Evolutionary conservation across 441 rosid genomes (phyloP).

Genomic region (Manihot esculenta): DNA sequence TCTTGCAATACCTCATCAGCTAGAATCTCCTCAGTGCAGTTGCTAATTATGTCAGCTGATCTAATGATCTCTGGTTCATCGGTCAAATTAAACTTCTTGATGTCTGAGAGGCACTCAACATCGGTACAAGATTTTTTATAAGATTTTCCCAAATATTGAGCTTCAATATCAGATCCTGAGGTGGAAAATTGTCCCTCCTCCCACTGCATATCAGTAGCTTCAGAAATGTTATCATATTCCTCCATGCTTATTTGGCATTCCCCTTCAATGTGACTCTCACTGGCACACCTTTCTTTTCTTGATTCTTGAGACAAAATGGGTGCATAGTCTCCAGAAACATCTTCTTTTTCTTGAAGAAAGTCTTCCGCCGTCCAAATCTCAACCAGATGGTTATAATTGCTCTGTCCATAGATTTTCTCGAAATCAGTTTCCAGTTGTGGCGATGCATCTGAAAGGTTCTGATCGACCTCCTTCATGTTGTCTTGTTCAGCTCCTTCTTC

Average conservation of each 20-base stretch:
- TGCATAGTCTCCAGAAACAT: slow-evolving; percentile 18
- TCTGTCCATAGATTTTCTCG: slow-evolving; percentile 24
- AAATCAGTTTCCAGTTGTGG: slow-evolving; percentile 41
- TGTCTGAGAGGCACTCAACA: slow-evolving; percentile 24
- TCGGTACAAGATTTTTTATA: slow-evolving; percentile 20
- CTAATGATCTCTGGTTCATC: slow-evolving; percentile 19
- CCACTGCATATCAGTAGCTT: slow-evolving; percentile 50
- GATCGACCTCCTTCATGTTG: slow-evolving; percentile 25
- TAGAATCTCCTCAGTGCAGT: slow-evolving; percentile 31
- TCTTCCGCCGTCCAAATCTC: slow-evolving; percentile 1
- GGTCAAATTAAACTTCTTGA: slow-evolving; percentile 21
- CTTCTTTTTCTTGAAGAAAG: slow-evolving; percentile 16
- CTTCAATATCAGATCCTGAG: slow-evolving; percentile 26
- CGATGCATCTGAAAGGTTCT: slow-evolving; percentile 37
- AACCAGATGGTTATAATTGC: slow-evolving; percentile 7
- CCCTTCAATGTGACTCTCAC: slow-evolving; percentile 20
- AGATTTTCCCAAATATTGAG: slow-evolving; percentile 17
- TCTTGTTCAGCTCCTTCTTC: slow-evolving; percentile 20
- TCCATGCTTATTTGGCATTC: slow-evolving; percentile 24
- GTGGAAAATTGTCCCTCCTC: slow-evolving; percentile 32
- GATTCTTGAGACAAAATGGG: slow-evolving; percentile 18
- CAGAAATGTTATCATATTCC: slow-evolving; percentile 24
- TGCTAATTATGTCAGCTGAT: slow-evolving; percentile 21
- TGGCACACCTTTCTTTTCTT: slow-evolving; percentile 11
- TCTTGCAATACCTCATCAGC: slow-evolving; percentile 28